Evolutionary conservation across 331 rosid genomes (phyloP).

Genomic region (Arachis monticola): DNA sequence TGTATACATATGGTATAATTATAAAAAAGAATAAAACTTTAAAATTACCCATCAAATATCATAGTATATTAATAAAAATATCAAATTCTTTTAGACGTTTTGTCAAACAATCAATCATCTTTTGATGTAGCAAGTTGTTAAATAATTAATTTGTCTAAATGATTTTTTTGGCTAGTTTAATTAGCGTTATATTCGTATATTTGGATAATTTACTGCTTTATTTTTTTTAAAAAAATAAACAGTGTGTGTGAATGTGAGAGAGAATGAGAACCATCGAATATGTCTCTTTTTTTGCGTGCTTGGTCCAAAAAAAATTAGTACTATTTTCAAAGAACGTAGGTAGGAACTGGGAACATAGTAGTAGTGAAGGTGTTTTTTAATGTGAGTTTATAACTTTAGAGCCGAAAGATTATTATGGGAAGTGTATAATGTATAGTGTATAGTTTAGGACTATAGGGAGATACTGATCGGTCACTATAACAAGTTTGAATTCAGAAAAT

Average conservation of each 20-base stretch:
- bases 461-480: constrained; percentile 31
- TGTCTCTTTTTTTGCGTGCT: constrained; percentile 26
- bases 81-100: too few relatives aligned
- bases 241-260: constrained; percentile 36
- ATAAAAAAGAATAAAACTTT: too few relatives aligned
- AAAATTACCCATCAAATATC: too few relatives aligned
- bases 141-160: too few relatives aligned
- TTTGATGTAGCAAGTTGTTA: too few relatives aligned
- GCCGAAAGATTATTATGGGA: constrained; percentile 31
- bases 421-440: background rate
- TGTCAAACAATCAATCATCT: too few relatives aligned
- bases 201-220: too few relatives aligned
- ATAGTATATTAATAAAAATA: too few relatives aligned
- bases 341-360: constrained; percentile 15
- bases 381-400: background rate
- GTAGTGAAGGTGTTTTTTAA: background rate
- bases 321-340: background rate
- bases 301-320: constrained; percentile 19
- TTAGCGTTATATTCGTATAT: too few relatives aligned
- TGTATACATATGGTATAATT: too few relatives aligned
- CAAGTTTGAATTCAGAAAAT: background rate
- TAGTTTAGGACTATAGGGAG: background rate
- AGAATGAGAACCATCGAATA: constrained; percentile 57
- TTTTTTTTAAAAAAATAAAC: background rate
- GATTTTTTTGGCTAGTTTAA: too few relatives aligned